Conservation (phyloP, 305 asterid genomes). For the Petunia hybrid region DNA sequence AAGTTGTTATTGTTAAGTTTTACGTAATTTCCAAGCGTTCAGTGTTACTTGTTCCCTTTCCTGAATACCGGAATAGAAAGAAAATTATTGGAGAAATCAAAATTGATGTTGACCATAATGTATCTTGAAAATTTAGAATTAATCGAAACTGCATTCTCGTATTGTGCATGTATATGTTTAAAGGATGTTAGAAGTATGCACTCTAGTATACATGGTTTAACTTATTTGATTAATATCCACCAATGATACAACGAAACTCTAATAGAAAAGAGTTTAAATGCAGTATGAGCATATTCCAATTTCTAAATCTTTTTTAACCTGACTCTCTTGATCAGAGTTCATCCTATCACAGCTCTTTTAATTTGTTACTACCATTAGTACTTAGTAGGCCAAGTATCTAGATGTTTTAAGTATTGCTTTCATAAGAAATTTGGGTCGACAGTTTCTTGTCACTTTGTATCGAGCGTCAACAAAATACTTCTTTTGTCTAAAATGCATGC, state of each 20-base stretch:
- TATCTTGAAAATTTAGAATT: not conserved
- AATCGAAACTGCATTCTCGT: not conserved
- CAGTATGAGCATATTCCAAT: not conserved
- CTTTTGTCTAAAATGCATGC: not conserved
- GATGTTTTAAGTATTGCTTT: not conserved
- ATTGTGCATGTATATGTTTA: not conserved
- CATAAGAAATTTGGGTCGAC: too few species aligned
- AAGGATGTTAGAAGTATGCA: not conserved
- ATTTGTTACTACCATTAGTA: not conserved
- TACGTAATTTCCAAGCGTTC: not conserved
- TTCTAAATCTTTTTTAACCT: not conserved
- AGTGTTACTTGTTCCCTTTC: not conserved
- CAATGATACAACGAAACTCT: not conserved
- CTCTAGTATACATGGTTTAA: not conserved
- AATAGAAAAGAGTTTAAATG: not conserved
- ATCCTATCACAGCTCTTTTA: too few species aligned
- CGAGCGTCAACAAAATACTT: not conserved
- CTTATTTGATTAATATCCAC: not conserved
- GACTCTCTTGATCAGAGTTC: too few species aligned
- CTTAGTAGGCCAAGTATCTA: not conserved
- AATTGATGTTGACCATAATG: not conserved
- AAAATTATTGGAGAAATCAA: not conserved
- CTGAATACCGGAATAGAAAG: not conserved
- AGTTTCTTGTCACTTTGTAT: not conserved
- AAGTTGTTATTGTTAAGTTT: not conserved